Evolutionary conservation across 139 green algal genomes (phyloP), one percentile per base, ranked within the genome.

Genomic region (Astrephomene gubernaculifera): DNA sequence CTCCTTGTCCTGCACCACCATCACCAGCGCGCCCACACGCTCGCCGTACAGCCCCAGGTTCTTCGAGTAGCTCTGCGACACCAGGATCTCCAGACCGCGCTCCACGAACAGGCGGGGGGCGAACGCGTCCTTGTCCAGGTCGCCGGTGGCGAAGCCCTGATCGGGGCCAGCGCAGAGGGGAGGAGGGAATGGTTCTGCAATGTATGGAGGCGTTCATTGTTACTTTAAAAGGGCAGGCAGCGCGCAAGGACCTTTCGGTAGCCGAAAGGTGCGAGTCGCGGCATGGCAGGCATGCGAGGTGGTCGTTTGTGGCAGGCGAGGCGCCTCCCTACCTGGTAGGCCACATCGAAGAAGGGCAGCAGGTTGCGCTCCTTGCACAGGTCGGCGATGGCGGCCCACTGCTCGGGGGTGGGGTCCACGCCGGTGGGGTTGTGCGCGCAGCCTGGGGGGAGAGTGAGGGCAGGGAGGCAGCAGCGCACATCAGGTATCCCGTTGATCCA

Each of bases 351-450:
- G 93, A 99, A 99, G 31, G 97, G 95, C 33, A 99, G 60, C 83
- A 96, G 95, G 43, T 89, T 85, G 88, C 97, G 98, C 67, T 90
- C 75, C 87, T 88, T 89, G 88, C 90, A 94, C 44, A 98, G 87
- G 67, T 98, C 94, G 29, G 95, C 95, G 44, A 99, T 98, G 86
- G 94, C 68, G 29, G 74, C 49, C 98, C 98, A 99, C 94, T 99
- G 96, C 86, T 99, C 96, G 21, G 80, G 61, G 21, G 96, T 99
- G 64, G 97, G 97, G 91, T 99, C 97, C 31, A 99, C 94, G 63
- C 97, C 97, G 2, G 97, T 99, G 43, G 97, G 97, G 93, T 99
- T 99, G 92, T 99, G 97, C 14, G 97, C 97, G 85, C 97, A 99
- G 31, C 95, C 95, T 96, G 90, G 36, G 71, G 36, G 3, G 25